Conservation (phyloP, 495 filamentous ascomycete species). For the Aspergillus sclerotiicarbonarius region DNA sequence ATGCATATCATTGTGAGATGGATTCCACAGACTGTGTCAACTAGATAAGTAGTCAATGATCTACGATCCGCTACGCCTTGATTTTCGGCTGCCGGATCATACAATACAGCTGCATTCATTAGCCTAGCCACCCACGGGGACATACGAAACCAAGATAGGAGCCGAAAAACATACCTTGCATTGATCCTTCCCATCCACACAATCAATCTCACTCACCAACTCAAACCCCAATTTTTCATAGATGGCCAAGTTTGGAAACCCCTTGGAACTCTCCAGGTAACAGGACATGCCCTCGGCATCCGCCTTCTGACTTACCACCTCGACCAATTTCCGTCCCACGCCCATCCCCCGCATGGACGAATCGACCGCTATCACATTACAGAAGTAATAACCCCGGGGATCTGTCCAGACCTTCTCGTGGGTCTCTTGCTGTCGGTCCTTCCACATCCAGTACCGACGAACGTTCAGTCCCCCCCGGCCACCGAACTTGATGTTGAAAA, state of each 20-base stretch:
- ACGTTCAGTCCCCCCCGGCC: constrained; percentile 64
- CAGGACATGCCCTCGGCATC: constrained; percentile 59
- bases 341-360: constrained; percentile 58
- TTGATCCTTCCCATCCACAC: constrained; percentile 53
- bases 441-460: constrained; percentile 59
- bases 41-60: neutral
- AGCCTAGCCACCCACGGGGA: neutral
- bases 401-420: constrained; percentile 37
- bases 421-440: constrained; percentile 39
- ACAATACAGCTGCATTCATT: constrained; percentile 24
- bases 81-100: constrained; percentile 27
- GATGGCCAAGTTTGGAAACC: constrained; percentile 61
- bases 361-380: constrained; percentile 66
- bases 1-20: too few relatives aligned
- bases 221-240: constrained; percentile 66
- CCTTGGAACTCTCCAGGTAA: constrained; percentile 64
- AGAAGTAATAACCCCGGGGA: constrained; percentile 63
- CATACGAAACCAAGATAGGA: neutral
- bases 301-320: constrained; percentile 55
- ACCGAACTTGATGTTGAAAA: constrained; percentile 58
- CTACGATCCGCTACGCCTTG: constrained; percentile 7
- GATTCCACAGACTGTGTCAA: too few relatives aligned
- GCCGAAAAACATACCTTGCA: constrained; percentile 32
- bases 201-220: constrained; percentile 59
- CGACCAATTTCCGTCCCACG: constrained; percentile 57